Conservation (phyloP, 768 basidiomycete genomes). For the Fomitopsis serialis region DNA sequence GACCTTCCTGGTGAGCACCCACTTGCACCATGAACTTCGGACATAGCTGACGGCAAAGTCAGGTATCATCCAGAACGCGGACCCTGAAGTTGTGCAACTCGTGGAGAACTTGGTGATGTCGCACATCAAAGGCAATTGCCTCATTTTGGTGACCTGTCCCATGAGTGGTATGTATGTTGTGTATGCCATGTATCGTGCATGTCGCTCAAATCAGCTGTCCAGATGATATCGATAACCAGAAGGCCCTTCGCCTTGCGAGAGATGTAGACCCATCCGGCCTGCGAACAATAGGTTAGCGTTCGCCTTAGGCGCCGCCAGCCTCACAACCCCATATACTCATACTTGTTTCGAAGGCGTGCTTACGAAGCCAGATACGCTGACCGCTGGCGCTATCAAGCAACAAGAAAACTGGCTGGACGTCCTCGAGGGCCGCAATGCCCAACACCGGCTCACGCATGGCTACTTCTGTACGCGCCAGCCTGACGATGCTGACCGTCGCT, state of each 20-base stretch:
- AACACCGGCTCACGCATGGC: slow-evolving; percentile 30
- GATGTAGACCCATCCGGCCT: slow-evolving; percentile 40
- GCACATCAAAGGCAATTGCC: slow-evolving; percentile 44
- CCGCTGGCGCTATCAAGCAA: slow-evolving; percentile 29
- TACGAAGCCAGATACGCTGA: slow-evolving; percentile 49
- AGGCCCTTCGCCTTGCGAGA: slow-evolving; percentile 42
- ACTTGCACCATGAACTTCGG: not conserved
- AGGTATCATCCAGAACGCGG: slow-evolving; percentile 49
- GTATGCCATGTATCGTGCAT: not conserved
- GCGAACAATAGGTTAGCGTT: slow-evolving; percentile 45
- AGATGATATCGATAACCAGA: slow-evolving; percentile 61
- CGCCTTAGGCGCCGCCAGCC: not conserved
- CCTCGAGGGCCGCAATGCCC: slow-evolving; percentile 43
- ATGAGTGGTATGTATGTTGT: slow-evolving; percentile 41
- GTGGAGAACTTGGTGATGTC: slow-evolving; percentile 45
- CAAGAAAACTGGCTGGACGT: slow-evolving; percentile 40
- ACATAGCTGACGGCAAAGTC: not conserved
- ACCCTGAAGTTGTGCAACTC: slow-evolving; percentile 35
- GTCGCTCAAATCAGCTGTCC: not conserved
- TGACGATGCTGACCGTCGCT: slow-evolving; percentile 49
- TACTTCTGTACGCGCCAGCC: slow-evolving; percentile 68
- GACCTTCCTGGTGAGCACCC: slow-evolving; percentile 19
- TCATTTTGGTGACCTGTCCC: slow-evolving; percentile 49
- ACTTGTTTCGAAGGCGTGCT: slow-evolving; percentile 37
- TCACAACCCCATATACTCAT: not conserved